Evolutionary conservation across 2,329 filamentous ascomycete genomes (phyloP).

Genomic region (Leptographium radiaticola): DNA sequence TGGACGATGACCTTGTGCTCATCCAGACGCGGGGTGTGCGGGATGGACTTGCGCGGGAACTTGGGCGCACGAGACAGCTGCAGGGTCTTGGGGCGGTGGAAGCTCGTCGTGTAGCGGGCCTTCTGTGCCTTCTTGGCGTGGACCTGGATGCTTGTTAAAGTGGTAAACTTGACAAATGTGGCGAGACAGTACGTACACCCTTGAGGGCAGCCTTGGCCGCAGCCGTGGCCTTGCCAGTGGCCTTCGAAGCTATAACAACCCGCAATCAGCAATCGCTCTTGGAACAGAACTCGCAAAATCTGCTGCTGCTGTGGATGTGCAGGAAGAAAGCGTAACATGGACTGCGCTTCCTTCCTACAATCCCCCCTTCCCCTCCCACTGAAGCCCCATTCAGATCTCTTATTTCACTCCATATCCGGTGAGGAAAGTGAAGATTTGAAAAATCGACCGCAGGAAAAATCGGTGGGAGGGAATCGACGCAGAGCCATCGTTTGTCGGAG

Average conservation of each 20-base stretch:
- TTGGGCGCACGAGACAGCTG: conserved; percentile 81
- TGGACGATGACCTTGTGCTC: conserved; percentile 96
- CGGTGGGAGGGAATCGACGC: background rate
- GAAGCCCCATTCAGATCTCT: background rate
- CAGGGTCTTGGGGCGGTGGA: conserved; percentile 97
- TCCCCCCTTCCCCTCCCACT: background rate
- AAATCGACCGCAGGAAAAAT: background rate
- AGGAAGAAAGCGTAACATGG: conserved; percentile 2
- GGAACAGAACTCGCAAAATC: conserved; percentile 59
- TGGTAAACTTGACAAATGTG: background rate
- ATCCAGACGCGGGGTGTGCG: conserved; percentile 81
- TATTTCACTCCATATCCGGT: background rate
- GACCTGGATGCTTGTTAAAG: conserved; percentile 21
- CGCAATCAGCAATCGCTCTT: conserved; percentile 62
- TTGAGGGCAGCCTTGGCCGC: conserved; percentile 94
- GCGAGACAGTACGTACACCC: conserved; percentile 58
- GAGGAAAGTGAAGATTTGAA: background rate
- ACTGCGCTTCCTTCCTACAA: background rate
- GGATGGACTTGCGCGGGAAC: conserved; percentile 93
- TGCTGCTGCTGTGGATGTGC: conserved; percentile 48
- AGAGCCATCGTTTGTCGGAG: background rate
- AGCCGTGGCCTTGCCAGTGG: conserved; percentile 75
- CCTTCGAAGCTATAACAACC: conserved; percentile 46
- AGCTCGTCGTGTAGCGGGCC: conserved; percentile 83
- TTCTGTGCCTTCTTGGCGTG: conserved; percentile 76